phyloP scores from a whole-genome alignment of 495 filamentous ascomycete genomes.

The Amniculicola lignicola region DNA sequence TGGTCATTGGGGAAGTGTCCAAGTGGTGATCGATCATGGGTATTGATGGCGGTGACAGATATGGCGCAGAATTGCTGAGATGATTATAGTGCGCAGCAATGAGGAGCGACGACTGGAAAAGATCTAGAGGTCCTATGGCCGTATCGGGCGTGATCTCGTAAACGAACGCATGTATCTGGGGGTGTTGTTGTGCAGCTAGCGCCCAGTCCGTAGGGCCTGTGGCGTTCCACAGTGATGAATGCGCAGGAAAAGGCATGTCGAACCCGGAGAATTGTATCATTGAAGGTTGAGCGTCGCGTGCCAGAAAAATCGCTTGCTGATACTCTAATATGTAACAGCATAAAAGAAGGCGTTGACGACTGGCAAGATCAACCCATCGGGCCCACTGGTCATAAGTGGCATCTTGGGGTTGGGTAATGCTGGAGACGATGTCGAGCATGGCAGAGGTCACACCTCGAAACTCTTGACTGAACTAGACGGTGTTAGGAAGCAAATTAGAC shows the following conservation, averaged over 20 bases:
- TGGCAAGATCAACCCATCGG: constrained; percentile 24
- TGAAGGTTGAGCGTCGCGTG: constrained; percentile 19
- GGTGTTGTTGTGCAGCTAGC: constrained; percentile 20
- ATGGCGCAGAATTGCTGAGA: constrained; percentile 23
- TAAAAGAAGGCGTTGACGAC: constrained; percentile 35
- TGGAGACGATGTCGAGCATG: constrained; percentile 7
- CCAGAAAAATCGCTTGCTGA: constrained; percentile 38
- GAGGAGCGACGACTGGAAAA: constrained; percentile 38
- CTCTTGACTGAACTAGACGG: constrained; percentile 28
- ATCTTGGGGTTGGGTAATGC: constrained; percentile 7
- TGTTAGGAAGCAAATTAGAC: constrained; percentile 5
- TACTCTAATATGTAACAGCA: constrained; percentile 39
- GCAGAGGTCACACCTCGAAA: constrained; percentile 14
- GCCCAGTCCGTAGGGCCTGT: constrained; percentile 19
- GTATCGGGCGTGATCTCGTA: constrained; percentile 17
- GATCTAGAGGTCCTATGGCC: constrained; percentile 20
- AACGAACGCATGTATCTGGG: constrained; percentile 17
- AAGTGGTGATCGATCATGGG: constrained; percentile 24
- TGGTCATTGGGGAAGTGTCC: constrained; percentile 22
- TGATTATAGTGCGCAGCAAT: constrained; percentile 32
- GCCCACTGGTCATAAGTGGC: constrained; percentile 27
- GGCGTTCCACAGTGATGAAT: constrained; percentile 34
- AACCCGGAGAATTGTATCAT: constrained; percentile 19
- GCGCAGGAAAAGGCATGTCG: constrained; percentile 35
- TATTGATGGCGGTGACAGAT: constrained; percentile 6